Evolutionary conservation across 2,329 filamentous ascomycete genomes (phyloP).

Genomic region (Albophoma yamanashiensis): DNA sequence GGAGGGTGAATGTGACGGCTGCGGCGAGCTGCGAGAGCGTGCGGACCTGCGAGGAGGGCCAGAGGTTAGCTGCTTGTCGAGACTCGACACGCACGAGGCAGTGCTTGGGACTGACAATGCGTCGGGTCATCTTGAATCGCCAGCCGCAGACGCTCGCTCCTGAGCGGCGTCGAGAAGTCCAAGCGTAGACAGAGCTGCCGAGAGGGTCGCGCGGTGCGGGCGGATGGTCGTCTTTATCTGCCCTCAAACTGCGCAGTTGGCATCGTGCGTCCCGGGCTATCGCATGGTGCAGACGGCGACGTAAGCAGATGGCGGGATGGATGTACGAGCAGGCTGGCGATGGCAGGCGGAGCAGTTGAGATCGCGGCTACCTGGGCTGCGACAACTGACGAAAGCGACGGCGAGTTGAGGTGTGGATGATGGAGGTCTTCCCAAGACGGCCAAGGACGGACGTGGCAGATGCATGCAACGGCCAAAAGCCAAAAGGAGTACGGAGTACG

Average conservation of each 20-base stretch:
- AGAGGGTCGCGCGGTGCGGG: neutral
- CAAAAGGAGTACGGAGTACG: no score
- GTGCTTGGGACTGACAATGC: slow-evolving; percentile 18
- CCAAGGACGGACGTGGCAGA: neutral
- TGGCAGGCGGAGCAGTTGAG: neutral
- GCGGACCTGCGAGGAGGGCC: slow-evolving; percentile 33
- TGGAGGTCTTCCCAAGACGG: neutral
- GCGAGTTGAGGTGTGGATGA: neutral
- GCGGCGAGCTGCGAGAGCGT: slow-evolving; percentile 67
- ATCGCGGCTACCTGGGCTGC: neutral
- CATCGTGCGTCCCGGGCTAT: slow-evolving; percentile 3
- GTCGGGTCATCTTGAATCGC: slow-evolving; percentile 20
- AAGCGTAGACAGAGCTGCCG: neutral
- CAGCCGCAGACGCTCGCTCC: neutral
- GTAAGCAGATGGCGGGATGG: neutral
- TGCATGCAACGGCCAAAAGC: neutral
- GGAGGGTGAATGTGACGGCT: slow-evolving; percentile 53
- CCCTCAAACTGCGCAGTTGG: neutral
- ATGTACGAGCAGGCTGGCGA: neutral
- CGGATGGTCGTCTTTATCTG: neutral
- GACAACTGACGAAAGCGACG: neutral
- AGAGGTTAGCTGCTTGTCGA: neutral
- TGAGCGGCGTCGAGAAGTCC: neutral
- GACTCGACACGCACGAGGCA: neutral
- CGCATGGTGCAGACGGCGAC: neutral